Conservation (phyloP, 345 rosid species). For the Ceriops decandra region DNA sequence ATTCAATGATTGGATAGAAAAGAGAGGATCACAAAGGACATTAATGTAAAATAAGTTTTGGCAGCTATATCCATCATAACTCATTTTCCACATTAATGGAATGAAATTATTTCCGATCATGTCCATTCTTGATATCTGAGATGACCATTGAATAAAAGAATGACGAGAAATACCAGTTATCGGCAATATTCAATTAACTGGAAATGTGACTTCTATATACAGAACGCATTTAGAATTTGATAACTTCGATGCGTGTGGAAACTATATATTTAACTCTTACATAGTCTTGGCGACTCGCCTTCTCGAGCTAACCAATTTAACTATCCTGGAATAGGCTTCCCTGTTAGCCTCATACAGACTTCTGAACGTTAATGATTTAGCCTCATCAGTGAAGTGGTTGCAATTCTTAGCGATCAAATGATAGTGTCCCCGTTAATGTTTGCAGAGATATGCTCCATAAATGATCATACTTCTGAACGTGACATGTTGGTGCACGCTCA, state of each 20-base stretch:
- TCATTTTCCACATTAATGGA: no score
- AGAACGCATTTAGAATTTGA: not conserved
- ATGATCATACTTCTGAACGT: constrained; percentile 60
- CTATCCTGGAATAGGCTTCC: constrained; percentile 93
- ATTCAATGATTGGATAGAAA: constrained; percentile 12
- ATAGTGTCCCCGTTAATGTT: constrained; percentile 74
- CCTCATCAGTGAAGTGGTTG: constrained; percentile 91
- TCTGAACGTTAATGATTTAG: no score
- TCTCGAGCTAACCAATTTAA: constrained; percentile 79
- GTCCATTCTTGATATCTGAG: not conserved
- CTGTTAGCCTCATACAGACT: constrained; percentile 60
- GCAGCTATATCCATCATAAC: not conserved
- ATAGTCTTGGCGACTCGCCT: constrained; percentile 44
- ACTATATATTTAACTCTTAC: not conserved
- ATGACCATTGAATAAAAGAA: not conserved
- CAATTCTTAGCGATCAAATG: constrained; percentile 97
- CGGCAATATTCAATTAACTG: not conserved
- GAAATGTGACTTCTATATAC: not conserved
- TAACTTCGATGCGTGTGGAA: not conserved
- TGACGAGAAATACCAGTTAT: not conserved
- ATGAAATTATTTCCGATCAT: not conserved
- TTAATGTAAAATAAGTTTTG: not conserved
- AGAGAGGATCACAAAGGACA: constrained; percentile 9
- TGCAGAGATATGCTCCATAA: constrained; percentile 71
- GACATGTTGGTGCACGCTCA: constrained; percentile 71